phyloP scores from a whole-genome alignment of 805 yeast genomes.

The Spathaspora girioi region DNA sequence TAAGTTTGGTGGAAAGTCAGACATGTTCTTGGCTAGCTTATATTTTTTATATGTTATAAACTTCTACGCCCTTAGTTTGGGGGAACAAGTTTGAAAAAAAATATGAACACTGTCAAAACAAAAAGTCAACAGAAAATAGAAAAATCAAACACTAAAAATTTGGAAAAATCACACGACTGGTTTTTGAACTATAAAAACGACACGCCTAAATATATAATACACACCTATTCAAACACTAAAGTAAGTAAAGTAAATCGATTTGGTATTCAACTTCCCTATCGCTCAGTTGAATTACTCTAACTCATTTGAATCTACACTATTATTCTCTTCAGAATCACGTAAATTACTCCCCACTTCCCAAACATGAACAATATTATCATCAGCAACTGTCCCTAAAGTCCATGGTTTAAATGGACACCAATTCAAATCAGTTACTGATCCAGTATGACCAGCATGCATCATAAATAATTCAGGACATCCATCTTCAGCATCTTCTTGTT shows the following conservation, averaged over 20 bases:
- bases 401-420: constrained; percentile 74
- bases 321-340: constrained; percentile 15
- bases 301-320: constrained; percentile 12
- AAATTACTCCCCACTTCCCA: constrained; percentile 47
- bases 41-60: neutral
- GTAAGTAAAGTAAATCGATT: too few relatives aligned
- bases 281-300: constrained; percentile 26
- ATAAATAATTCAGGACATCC: constrained; percentile 84
- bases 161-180: constrained; percentile 1
- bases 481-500: constrained; percentile 84
- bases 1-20: constrained; percentile 45
- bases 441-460: constrained; percentile 93
- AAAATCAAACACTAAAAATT: neutral
- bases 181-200: too few relatives aligned
- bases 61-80: neutral
- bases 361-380: constrained; percentile 57
- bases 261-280: too few relatives aligned
- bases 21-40: constrained; percentile 19
- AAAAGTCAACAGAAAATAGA: neutral
- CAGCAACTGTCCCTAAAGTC: constrained; percentile 65
- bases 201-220: neutral
- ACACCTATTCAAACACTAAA: neutral
- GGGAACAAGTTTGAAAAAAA: neutral
- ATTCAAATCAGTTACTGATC: constrained; percentile 67
- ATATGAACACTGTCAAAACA: neutral